These are phyloP conservation scores for Aspergillus felis DNA, from an alignment of 2,329 filamentous ascomycete species.

Conservation along the genomic window DNA sequence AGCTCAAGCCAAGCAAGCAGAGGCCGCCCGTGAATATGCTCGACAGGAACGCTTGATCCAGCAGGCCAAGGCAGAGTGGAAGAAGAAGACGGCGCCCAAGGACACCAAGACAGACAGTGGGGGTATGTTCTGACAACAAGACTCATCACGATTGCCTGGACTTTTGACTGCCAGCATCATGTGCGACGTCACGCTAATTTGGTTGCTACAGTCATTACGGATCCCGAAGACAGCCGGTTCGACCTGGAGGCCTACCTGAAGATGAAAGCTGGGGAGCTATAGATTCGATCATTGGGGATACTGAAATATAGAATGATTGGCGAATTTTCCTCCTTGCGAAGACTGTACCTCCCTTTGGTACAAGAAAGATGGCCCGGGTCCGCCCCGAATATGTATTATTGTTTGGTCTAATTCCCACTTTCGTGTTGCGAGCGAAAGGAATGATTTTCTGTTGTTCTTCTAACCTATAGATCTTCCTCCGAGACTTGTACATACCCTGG, in stretches of 20 bases:
- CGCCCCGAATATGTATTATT: constrained; percentile 40
- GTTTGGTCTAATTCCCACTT: constrained; percentile 39
- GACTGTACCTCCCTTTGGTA: constrained; percentile 33
- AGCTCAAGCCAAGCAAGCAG: constrained; percentile 64
- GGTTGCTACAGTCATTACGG: constrained; percentile 57
- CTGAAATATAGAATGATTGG: constrained; percentile 28
- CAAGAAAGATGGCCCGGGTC: constrained; percentile 30
- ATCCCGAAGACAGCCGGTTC: constrained; percentile 84
- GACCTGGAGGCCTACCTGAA: constrained; percentile 83
- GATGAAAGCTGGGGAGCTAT: constrained; percentile 51
- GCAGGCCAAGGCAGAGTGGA: constrained; percentile 87
- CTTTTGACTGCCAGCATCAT: constrained; percentile 9
- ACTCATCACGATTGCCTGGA: not conserved
- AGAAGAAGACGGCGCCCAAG: constrained; percentile 65
- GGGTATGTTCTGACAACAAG: constrained; percentile 28
- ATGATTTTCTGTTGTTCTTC: constrained; percentile 32
- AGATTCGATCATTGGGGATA: constrained; percentile 18
- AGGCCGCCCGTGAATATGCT: constrained; percentile 77
- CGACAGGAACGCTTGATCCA: constrained; percentile 89
- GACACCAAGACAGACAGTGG: constrained; percentile 35
- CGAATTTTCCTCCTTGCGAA: constrained; percentile 26
- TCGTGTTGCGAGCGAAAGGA: constrained; percentile 41
- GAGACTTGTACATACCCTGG: constrained; percentile 42
- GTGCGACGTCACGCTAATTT: constrained; percentile 16
- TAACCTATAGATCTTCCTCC: constrained; percentile 37